Base-by-base conservation (phyloP, 73 alveolate genomes). In the Blepharisma stoltei region DNA sequence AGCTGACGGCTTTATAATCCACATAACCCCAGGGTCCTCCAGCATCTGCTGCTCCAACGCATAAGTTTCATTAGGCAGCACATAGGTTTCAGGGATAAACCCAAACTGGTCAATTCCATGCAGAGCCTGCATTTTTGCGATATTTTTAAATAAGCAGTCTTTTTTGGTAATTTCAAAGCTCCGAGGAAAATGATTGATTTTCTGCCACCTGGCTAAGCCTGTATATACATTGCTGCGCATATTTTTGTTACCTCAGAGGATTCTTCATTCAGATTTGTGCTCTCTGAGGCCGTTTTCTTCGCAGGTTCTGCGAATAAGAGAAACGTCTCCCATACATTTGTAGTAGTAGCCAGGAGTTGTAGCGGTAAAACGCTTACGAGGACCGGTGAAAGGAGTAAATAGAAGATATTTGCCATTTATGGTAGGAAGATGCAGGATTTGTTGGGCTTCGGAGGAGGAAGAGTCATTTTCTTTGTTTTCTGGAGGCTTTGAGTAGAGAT, bases 1-100 rank as follows among this genome's bases (percentile, higher is more conserved):
- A 18, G 95, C 93, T 49, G 88, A 80, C 0, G 98, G 98, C 67
- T 92, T 92, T 18, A 91, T 87, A 46, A 92, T 92, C 85, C 93
- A 89, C 77, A 76, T 47, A 8, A 38, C 7, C 52, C 67, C 77
- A 67, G 67, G 70, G 5, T 67, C 78, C 21, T 76, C 50, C 73
- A 55, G 50, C 71, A 86, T 82, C 69, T 83, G 93, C 54, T 79
- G 78, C 20, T 78, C 49, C 27, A 89, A 73, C 11, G 45, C 44
- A 32, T 73, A 21, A 67, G 90, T 95, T 53, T 90, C 96, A 44
- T 90, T 55, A 14, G 98, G 98, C 41, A 83, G 69, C 6, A 78
- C 32, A 77, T 66, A 92, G 6, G 98, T 89, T 41, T 87, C 81
- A 46, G 98, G 98, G n/a, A 88, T 54, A 73, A 89, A 87, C 67